Evolutionary conservation across 306 rosid genomes (phyloP).

Genomic region (Vigna mungo): DNA sequence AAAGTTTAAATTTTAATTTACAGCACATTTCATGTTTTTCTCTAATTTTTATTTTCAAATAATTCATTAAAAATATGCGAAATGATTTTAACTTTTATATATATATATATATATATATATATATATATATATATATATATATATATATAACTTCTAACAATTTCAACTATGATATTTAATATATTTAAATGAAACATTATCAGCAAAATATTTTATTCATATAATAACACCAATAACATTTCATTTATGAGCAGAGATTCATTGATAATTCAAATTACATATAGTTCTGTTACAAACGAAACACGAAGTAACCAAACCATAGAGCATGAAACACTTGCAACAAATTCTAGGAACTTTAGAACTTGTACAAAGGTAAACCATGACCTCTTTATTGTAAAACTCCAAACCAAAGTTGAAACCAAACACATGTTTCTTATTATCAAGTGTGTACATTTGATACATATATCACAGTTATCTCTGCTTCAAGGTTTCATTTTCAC

Average conservation of each 20-base stretch:
- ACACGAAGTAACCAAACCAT: constrained; percentile 25
- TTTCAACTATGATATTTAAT: too few relatives aligned
- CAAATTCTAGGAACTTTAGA: too few relatives aligned
- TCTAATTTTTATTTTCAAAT: too few relatives aligned
- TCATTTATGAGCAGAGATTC: constrained; percentile 29
- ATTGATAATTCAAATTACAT: background rate
- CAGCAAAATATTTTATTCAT: too few relatives aligned
- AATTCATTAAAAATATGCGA: too few relatives aligned
- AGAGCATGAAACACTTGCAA: background rate
- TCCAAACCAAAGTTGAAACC: background rate
- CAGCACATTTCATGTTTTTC: too few relatives aligned
- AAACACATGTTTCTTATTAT: background rate
- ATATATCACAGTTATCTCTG: constrained; percentile 34
- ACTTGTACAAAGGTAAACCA: background rate
- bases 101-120: too few relatives aligned
- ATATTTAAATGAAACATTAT: too few relatives aligned
- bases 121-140: too few relatives aligned
- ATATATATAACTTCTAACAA: too few relatives aligned
- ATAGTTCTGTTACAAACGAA: constrained; percentile 4
- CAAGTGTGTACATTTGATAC: background rate
- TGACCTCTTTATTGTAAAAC: constrained; percentile 14
- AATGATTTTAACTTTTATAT: too few relatives aligned
- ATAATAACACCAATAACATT: background rate
- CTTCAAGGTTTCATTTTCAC: constrained; percentile 23
- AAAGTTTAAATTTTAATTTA: too few relatives aligned